phyloP scores from a whole-genome alignment of 2,329 filamentous ascomycete species.

The Cladosporium sp. region DNA sequence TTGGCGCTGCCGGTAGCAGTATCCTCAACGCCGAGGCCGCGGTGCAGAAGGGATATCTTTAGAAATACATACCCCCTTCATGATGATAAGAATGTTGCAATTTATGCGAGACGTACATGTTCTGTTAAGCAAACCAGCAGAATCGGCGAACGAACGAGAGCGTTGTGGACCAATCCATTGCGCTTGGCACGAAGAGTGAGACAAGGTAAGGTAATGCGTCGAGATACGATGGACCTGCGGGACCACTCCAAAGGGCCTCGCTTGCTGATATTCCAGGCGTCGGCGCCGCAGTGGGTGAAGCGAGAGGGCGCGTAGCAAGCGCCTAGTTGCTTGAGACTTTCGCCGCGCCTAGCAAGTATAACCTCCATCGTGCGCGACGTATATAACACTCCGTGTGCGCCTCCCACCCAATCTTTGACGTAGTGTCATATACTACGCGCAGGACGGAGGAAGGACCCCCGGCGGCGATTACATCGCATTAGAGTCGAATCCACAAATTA shows the following conservation, averaged over 20 bases:
- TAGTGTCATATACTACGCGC: too few relatives aligned
- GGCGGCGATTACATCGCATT: neutral
- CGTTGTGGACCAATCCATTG: neutral
- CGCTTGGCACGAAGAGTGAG: neutral
- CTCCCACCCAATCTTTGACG: too few relatives aligned
- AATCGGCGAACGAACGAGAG: neutral
- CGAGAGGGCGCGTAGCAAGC: neutral
- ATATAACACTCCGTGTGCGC: too few relatives aligned
- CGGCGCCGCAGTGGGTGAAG: neutral
- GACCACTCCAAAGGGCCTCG: neutral
- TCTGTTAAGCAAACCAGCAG: neutral
- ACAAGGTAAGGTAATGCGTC: neutral
- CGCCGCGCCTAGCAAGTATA: neutral
- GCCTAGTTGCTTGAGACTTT: neutral
- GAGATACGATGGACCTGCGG: neutral
- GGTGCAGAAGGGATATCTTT: constrained; percentile 83
- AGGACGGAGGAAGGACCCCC: too few relatives aligned
- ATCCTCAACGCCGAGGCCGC: constrained; percentile 94
- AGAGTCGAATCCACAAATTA: neutral
- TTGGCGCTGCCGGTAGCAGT: constrained; percentile 92
- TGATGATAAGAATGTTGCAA: neutral
- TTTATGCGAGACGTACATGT: neutral
- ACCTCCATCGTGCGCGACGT: too few relatives aligned
- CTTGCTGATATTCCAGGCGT: neutral
- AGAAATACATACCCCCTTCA: neutral